Evolutionary conservation across 805 yeast species (phyloP).

Genomic region (Starmerella vitae): DNA sequence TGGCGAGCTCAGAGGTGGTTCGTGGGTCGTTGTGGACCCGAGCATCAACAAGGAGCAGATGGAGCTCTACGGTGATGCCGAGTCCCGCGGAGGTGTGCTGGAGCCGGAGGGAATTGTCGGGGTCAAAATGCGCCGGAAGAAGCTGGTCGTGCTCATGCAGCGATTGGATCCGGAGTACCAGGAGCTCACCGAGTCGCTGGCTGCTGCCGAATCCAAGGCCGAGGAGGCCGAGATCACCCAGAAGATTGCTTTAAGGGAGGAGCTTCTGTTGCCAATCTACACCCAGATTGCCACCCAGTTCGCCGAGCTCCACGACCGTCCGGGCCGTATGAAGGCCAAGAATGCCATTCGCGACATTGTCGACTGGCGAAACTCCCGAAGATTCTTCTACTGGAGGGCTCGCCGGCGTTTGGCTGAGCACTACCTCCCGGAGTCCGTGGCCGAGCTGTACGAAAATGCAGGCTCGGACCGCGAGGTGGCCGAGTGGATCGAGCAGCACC

Average conservation of each 20-base stretch:
- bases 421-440: slow-evolving; percentile 37
- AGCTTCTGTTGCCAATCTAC: slow-evolving; percentile 69
- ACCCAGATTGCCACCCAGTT: slow-evolving; percentile 87
- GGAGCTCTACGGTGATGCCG: slow-evolving; percentile 98
- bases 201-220: slow-evolving; percentile 41
- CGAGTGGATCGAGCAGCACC: slow-evolving; percentile 35
- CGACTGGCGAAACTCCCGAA: slow-evolving; percentile 77
- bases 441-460: slow-evolving; percentile 27
- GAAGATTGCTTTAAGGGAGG: slow-evolving; percentile 66
- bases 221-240: slow-evolving; percentile 53
- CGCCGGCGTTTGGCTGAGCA: slow-evolving; percentile 93
- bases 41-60: slow-evolving; percentile 92
- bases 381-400: slow-evolving; percentile 97
- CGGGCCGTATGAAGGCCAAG: slow-evolving; percentile 95
- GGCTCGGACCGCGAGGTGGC: slow-evolving; percentile 70
- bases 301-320: slow-evolving; percentile 95
- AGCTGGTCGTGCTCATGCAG: slow-evolving; percentile 77
- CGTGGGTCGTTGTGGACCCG: slow-evolving; percentile 99
- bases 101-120: slow-evolving; percentile 99
- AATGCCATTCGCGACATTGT: slow-evolving; percentile 76
- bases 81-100: slow-evolving; percentile 92
- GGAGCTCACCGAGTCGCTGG: slow-evolving; percentile 41
- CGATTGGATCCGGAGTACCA: slow-evolving; percentile 72
- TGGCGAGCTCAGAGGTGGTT: slow-evolving; percentile 99
- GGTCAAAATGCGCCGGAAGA: slow-evolving; percentile 90